These are phyloP conservation scores for Annulohypoxylon stygium DNA, from an alignment of 495 filamentous ascomycete species.

Conservation along the genomic window DNA sequence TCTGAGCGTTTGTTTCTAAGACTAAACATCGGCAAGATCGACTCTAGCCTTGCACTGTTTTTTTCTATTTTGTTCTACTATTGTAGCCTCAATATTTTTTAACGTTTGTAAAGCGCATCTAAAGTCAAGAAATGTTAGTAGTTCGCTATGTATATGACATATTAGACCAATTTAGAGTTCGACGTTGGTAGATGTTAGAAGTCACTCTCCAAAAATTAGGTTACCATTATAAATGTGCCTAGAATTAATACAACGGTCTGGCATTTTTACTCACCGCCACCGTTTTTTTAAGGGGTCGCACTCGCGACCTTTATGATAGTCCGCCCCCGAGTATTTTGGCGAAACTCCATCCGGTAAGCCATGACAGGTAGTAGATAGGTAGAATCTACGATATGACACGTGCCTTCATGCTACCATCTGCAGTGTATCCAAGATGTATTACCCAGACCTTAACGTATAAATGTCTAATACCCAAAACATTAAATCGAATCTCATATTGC, in stretches of 20 bases:
- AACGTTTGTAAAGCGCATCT: neutral
- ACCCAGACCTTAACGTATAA: neutral
- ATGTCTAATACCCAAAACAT: neutral
- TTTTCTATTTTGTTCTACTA: neutral
- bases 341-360: constrained; percentile 5
- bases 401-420: neutral
- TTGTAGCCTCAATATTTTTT: neutral
- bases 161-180: neutral
- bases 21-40: constrained; percentile 8
- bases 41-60: constrained; percentile 1
- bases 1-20: constrained; percentile 7
- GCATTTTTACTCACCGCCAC: constrained; percentile 11
- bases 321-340: constrained; percentile 8
- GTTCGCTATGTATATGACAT: neutral
- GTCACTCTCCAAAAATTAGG: neutral
- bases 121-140: neutral
- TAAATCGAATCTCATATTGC: constrained; percentile 37
- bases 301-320: constrained; percentile 5
- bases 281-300: constrained; percentile 11
- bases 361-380: neutral
- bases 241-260: neutral
- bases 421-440: neutral
- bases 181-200: neutral
- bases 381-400: neutral
- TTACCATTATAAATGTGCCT: neutral